A percentile compares a stretch with the other conserved stretches of the same genome.
Evolutionary conservation across 2,329 filamentous ascomycete genomes (phyloP).

Genomic region (Orbilia javanica): DNA sequence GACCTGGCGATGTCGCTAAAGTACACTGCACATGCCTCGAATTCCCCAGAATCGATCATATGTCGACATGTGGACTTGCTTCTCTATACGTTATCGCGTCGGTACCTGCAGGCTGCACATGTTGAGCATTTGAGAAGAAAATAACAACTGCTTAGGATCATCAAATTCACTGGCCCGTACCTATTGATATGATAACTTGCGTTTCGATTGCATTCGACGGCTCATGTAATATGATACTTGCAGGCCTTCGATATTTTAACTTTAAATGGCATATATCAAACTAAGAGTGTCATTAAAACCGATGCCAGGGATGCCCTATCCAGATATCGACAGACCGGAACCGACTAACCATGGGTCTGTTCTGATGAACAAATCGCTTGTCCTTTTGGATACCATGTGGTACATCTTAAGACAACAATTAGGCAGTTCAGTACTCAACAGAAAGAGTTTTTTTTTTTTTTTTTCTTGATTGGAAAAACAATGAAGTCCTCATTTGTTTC

Average conservation of each 20-base stretch:
- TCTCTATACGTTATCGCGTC: conserved; percentile 7
- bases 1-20: conserved; percentile 54
- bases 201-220: not conserved
- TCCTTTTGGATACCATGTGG: conserved; percentile 8
- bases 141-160: conserved; percentile 4
- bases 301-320: conserved; percentile 9
- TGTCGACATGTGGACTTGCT: conserved; percentile 13
- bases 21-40: conserved; percentile 32
- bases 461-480: conserved; percentile 19
- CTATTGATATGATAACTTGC: not conserved
- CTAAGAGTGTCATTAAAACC: conserved; percentile 7
- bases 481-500: not conserved
- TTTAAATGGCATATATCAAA: not conserved
- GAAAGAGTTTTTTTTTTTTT: not conserved
- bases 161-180: too few relatives aligned
- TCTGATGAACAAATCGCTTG: conserved; percentile 21
- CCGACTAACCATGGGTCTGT: conserved; percentile 41
- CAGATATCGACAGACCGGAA: conserved; percentile 41
- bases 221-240: not conserved
- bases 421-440: conserved; percentile 24
- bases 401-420: conserved; percentile 6
- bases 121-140: not conserved
- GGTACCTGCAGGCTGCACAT: conserved; percentile 38
- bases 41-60: conserved; percentile 10
- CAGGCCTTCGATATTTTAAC: not conserved